phyloP scores from a whole-genome alignment of 208 protist species.

The Leishmania lainsoni region DNA sequence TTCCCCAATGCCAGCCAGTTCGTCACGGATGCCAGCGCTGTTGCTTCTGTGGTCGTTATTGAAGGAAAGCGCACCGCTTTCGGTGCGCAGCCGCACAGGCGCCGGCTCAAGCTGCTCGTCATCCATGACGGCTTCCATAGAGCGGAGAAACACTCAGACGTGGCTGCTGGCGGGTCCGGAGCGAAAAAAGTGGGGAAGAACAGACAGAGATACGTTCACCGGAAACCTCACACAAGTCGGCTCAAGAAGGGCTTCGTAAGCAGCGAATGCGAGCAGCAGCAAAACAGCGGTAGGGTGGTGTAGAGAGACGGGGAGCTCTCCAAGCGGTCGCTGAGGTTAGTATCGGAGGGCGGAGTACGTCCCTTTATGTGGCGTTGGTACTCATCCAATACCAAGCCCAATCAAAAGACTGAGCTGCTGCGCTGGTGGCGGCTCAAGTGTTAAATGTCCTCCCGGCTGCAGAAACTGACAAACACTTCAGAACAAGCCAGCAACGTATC shows the following conservation, averaged over 20 bases:
- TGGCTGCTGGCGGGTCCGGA: not conserved
- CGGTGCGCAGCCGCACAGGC: constrained; percentile 17
- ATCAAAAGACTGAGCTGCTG: not conserved
- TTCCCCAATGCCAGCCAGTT: constrained; percentile 29
- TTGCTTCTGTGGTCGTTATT: not conserved
- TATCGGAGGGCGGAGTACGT: not conserved
- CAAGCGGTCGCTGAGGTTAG: not conserved
- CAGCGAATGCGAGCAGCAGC: not conserved
- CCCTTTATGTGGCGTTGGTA: not conserved
- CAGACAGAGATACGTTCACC: not conserved
- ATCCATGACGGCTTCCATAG: not conserved
- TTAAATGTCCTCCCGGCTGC: not conserved
- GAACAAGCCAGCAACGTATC: not conserved
- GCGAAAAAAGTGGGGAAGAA: not conserved
- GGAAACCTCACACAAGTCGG: not conserved
- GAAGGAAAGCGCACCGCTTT: not conserved
- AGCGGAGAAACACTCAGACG: not conserved
- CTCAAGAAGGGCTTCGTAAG: not conserved
- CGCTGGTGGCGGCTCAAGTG: not conserved
- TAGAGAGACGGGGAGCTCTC: not conserved
- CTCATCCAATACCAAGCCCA: not conserved
- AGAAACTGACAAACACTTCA: not conserved
- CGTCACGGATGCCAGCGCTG: constrained; percentile 7
- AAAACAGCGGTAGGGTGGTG: not conserved
- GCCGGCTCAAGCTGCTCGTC: constrained; percentile 4